Conservation (phyloP, 2,329 filamentous ascomycete genomes). For the Phialemoniopsis sp. region DNA sequence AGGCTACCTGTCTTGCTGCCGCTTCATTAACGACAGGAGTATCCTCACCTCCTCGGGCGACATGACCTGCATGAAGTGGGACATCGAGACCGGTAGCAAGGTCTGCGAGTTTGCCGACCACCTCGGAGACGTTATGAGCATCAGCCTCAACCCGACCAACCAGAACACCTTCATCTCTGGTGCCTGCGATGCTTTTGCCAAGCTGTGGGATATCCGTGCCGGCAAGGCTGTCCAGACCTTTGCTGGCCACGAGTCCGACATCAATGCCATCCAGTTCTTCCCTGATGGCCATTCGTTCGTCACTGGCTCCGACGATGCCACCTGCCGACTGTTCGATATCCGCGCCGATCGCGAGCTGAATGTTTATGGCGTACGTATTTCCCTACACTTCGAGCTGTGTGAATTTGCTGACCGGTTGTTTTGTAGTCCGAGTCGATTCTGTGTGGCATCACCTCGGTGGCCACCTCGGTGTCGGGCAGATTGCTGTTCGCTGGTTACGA, state of each 20-base stretch:
- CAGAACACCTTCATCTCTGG: constrained; percentile 99
- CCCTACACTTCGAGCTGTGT: not conserved
- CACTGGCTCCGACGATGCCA: constrained; percentile 95
- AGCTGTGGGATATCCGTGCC: constrained; percentile 97
- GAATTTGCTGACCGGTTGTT: constrained; percentile 11
- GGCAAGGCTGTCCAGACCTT: constrained; percentile 99
- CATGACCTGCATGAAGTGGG: constrained; percentile 99
- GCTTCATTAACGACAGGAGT: constrained; percentile 97
- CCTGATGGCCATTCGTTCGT: constrained; percentile 98
- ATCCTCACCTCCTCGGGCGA: constrained; percentile 98
- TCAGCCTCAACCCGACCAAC: constrained; percentile 98
- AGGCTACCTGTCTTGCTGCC: constrained; percentile 95
- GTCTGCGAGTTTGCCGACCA: constrained; percentile 98
- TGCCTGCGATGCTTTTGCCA: constrained; percentile 96
- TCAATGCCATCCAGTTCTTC: constrained; percentile 99
- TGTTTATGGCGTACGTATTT: constrained; percentile 58
- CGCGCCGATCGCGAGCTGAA: constrained; percentile 81
- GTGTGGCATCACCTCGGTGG: constrained; percentile 96
- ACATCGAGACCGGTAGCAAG: constrained; percentile 96
- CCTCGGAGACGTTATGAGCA: constrained; percentile 98
- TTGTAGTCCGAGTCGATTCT: constrained; percentile 89
- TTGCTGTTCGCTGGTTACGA: constrained; percentile 96
- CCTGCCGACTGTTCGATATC: constrained; percentile 96
- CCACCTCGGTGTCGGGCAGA: constrained; percentile 93
- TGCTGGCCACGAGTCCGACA: constrained; percentile 96